phyloP scores from a whole-genome alignment of 805 yeast species.

The Kodamaea laetipori region DNA sequence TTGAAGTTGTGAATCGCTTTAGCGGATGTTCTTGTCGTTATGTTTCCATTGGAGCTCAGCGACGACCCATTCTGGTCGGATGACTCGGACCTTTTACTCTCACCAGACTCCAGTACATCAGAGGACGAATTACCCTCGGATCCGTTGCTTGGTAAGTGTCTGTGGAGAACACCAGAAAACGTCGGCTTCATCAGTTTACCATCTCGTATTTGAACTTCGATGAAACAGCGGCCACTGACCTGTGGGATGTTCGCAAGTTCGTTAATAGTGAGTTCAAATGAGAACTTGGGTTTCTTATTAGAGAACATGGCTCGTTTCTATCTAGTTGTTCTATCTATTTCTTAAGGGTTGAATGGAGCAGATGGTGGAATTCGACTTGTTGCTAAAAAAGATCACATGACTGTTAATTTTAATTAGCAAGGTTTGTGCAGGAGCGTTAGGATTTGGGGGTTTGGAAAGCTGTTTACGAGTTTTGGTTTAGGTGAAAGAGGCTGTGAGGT shows the following conservation, averaged over 20 bases:
- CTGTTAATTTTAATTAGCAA: background rate
- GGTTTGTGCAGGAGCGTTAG: no score
- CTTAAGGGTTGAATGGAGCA: background rate
- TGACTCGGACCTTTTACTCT: constrained; percentile 5
- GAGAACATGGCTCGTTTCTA: constrained; percentile 2
- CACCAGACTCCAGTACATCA: background rate
- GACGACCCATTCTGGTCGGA: constrained; percentile 8
- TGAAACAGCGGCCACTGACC: constrained; percentile 63
- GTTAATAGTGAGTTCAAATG: constrained; percentile 56
- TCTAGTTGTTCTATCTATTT: background rate
- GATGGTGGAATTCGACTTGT: background rate
- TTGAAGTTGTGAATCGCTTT: constrained; percentile 41
- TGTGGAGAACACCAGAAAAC: constrained; percentile 12
- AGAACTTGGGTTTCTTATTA: constrained; percentile 53
- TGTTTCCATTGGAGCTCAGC: constrained; percentile 20
- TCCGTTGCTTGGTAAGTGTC: constrained; percentile 12
- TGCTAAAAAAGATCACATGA: background rate
- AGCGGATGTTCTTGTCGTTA: constrained; percentile 32
- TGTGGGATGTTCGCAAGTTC: constrained; percentile 88
- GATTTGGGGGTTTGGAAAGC: no score
- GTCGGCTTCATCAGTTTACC: constrained; percentile 28
- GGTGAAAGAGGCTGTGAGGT: no score
- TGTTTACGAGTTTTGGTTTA: no score
- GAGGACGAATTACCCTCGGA: background rate
- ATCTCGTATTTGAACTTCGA: constrained; percentile 65